Conservation (phyloP, 768 basidiomycete species). For the Arthromyces matolae region DNA sequence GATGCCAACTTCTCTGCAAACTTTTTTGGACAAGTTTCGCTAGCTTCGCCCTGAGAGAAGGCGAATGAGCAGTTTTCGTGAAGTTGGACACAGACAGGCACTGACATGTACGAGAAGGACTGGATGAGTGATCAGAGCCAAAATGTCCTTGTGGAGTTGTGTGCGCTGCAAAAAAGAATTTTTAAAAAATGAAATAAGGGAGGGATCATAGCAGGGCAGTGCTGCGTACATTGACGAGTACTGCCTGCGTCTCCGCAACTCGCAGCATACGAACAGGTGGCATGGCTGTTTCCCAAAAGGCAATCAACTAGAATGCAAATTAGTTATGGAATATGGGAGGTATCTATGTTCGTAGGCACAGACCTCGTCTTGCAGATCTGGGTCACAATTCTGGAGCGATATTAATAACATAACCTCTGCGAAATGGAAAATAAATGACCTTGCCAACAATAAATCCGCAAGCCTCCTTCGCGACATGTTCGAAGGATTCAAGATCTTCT, state of each 20-base stretch:
- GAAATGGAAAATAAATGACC: too few species aligned
- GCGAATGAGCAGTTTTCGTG: not conserved
- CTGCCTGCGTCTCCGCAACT: conserved; percentile 48
- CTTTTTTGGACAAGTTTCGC: conserved; percentile 47
- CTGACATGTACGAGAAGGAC: conserved; percentile 67
- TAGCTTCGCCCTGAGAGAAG: conserved; percentile 52
- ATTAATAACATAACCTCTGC: conserved; percentile 5
- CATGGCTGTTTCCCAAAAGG: conserved; percentile 55
- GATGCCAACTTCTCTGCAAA: conserved; percentile 54
- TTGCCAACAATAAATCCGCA: conserved; percentile 52
- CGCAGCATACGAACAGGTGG: conserved; percentile 54
- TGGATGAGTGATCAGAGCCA: conserved; percentile 55
- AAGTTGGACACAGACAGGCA: conserved; percentile 1
- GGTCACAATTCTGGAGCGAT: conserved; percentile 41
- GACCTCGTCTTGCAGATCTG: conserved; percentile 65
- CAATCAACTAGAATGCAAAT: conserved; percentile 46
- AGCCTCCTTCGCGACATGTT: conserved; percentile 61
- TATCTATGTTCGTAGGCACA: conserved; percentile 18
- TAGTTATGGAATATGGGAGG: not conserved
- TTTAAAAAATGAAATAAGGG: conserved; percentile 5
- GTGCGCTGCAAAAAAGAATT: too few species aligned
- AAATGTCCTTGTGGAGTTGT: conserved; percentile 43
- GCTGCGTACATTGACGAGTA: conserved; percentile 58
- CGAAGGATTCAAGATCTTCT: conserved; percentile 61
- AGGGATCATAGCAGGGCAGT: not conserved